Conservation (phyloP, 345 rosid genomes). For the Ailanthus altissimus region DNA sequence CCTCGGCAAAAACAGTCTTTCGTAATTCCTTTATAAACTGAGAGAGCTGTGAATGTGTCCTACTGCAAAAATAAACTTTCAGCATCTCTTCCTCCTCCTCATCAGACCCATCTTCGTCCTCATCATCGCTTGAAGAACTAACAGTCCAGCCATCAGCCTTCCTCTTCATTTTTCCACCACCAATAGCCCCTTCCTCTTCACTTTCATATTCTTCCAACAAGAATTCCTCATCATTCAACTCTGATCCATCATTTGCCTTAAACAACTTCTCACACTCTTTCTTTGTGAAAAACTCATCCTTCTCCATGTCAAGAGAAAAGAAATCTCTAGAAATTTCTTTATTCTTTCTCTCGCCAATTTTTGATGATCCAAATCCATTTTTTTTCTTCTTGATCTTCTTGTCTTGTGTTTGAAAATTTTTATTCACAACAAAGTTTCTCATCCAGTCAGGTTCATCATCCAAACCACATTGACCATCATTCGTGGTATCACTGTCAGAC, state of each 20-base stretch:
- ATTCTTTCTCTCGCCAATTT: slow-evolving; percentile 31
- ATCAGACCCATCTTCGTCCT: slow-evolving; percentile 36
- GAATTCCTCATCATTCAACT: slow-evolving; percentile 58
- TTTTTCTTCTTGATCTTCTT: slow-evolving; percentile 35
- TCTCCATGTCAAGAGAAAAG: slow-evolving; percentile 25
- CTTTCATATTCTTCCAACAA: slow-evolving; percentile 85
- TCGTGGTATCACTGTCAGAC: slow-evolving; percentile 16
- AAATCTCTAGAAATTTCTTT: slow-evolving; percentile 23
- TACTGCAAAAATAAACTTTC: slow-evolving; percentile 84
- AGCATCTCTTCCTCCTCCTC: slow-evolving; percentile 42
- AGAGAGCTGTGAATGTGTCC: slow-evolving; percentile 93
- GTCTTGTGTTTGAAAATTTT: slow-evolving; percentile 28
- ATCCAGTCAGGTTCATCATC: slow-evolving; percentile 92
- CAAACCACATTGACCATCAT: slow-evolving; percentile 28
- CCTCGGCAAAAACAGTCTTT: slow-evolving; percentile 60
- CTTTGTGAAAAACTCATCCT: slow-evolving; percentile 23
- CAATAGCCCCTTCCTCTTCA: slow-evolving; percentile 55
- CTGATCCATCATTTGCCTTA: slow-evolving; percentile 36
- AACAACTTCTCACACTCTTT: slow-evolving; percentile 25
- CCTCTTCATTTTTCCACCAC: slow-evolving; percentile 47
- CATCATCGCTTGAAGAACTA: slow-evolving; percentile 72
- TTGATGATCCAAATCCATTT: slow-evolving; percentile 27
- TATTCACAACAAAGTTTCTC: slow-evolving; percentile 49
- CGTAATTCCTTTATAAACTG: slow-evolving; percentile 82
- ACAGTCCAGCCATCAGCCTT: slow-evolving; percentile 42